A percentile compares a stretch with the other conserved stretches of the same genome.
Conservation (phyloP, 345 rosid genomes). For the Eutrema yunnanense region DNA sequence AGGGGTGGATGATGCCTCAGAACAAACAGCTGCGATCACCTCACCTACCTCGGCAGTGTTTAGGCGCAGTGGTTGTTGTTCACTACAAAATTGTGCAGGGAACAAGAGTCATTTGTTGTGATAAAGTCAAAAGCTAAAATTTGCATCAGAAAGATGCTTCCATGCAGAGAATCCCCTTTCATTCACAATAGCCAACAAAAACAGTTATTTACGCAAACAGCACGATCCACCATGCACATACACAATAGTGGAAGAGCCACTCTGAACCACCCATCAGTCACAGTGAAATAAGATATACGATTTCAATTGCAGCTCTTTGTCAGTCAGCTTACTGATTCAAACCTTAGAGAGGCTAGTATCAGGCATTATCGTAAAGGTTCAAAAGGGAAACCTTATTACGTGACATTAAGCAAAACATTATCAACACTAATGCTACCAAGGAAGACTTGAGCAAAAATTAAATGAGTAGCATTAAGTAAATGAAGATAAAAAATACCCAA, state of each 20-base stretch:
- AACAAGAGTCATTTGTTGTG: slow-evolving; percentile 19
- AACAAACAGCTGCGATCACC: slow-evolving; percentile 94
- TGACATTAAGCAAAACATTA: neutral
- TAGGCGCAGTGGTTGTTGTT: slow-evolving; percentile 90
- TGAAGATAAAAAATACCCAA: neutral
- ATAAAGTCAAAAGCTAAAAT: neutral
- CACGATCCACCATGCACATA: slow-evolving; percentile 3
- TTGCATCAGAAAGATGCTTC: slow-evolving; percentile 14
- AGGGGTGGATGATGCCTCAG: slow-evolving; percentile 63
- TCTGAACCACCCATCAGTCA: slow-evolving; percentile 13
- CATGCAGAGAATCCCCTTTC: slow-evolving; percentile 3
- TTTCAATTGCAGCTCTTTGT: slow-evolving; percentile 5
- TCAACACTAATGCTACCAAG: neutral
- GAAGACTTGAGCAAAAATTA: neutral
- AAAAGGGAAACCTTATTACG: slow-evolving; percentile 12
- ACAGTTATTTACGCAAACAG: neutral
- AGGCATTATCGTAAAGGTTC: slow-evolving; percentile 1
- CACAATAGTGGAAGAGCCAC: neutral
- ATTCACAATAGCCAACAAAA: slow-evolving; percentile 12
- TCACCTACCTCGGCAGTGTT: slow-evolving; percentile 86
- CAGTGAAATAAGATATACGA: slow-evolving; percentile 2
- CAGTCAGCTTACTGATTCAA: slow-evolving; percentile 1
- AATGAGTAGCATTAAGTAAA: neutral
- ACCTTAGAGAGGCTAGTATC: slow-evolving; percentile 5
- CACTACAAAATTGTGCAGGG: slow-evolving; percentile 49